These are phyloP conservation scores for Xylariaceae sp. DNA, from an alignment of 2,329 filamentous ascomycete species.

Conservation along the genomic window DNA sequence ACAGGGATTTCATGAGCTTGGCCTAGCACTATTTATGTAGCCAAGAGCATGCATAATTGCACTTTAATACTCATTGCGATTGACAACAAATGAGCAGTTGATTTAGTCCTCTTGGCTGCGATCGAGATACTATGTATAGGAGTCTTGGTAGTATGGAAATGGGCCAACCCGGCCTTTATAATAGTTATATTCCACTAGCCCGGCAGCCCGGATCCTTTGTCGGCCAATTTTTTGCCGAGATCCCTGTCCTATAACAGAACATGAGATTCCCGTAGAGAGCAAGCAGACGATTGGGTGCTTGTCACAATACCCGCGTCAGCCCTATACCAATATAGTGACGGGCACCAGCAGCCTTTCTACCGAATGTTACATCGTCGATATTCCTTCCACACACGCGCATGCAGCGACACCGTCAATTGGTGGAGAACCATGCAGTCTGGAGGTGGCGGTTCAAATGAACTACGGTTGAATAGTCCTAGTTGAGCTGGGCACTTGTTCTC, in stretches of 20 bases:
- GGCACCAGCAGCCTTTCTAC: slow-evolving; percentile 1
- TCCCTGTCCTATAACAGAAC: too few species aligned
- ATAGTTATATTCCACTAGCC: neutral
- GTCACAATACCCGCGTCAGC: neutral
- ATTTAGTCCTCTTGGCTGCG: neutral
- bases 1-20: too few species aligned
- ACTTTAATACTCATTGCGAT: neutral
- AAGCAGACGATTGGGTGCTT: neutral
- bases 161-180: neutral
- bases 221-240: too few species aligned
- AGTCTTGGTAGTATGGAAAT: neutral
- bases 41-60: too few species aligned
- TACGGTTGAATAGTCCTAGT: neutral
- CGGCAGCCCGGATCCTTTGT: neutral
- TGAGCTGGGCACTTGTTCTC: neutral
- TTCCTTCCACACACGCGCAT: slow-evolving; percentile 5
- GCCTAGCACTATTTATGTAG: too few species aligned
- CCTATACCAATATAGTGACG: neutral
- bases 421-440: neutral
- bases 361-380: slow-evolving; percentile 19
- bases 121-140: neutral
- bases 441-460: neutral
- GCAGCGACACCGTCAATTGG: slow-evolving; percentile 11
- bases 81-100: neutral
- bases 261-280: too few species aligned